Conservation (phyloP, 2,329 filamentous ascomycete genomes). For the Penicillium aurantiogriseum region DNA sequence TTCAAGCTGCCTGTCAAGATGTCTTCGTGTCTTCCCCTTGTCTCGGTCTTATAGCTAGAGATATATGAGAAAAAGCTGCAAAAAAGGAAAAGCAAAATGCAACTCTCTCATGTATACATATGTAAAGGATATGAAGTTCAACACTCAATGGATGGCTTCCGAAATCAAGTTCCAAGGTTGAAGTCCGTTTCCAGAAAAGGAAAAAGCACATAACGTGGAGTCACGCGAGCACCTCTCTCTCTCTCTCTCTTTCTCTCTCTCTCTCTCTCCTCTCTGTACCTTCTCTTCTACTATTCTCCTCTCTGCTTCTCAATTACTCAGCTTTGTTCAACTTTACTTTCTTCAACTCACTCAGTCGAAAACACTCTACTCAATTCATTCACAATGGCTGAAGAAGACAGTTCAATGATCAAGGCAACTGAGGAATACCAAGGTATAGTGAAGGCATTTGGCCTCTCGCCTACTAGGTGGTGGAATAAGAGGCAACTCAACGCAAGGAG, state of each 20-base stretch:
- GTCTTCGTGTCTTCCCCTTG: too few relatives aligned
- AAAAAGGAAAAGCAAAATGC: too few relatives aligned
- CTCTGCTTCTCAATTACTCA: not conserved
- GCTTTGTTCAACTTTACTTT: not conserved
- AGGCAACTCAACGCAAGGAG: not conserved
- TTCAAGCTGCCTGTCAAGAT: too few relatives aligned
- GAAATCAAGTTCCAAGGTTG: not conserved
- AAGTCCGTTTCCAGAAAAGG: not conserved
- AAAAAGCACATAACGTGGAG: not conserved
- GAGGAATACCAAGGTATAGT: not conserved
- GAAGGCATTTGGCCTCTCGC: not conserved
- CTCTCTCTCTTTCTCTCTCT: not conserved
- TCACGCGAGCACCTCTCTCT: too few relatives aligned
- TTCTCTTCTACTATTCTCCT: not conserved
- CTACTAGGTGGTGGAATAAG: not conserved
- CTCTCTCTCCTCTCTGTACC: not conserved
- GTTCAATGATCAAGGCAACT: not conserved
- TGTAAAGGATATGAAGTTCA: not conserved
- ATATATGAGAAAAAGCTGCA: too few relatives aligned
- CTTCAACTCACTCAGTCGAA: not conserved
- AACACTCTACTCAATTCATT: not conserved
- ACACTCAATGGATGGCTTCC: not conserved
- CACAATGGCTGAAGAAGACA: not conserved
- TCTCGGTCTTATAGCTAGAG: too few relatives aligned
- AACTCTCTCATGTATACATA: too few relatives aligned